Evolutionary conservation across 129 eudicot species (phyloP), one percentile per base, ranked within the genome.

Genomic region (Oenanthe sinensis): DNA sequence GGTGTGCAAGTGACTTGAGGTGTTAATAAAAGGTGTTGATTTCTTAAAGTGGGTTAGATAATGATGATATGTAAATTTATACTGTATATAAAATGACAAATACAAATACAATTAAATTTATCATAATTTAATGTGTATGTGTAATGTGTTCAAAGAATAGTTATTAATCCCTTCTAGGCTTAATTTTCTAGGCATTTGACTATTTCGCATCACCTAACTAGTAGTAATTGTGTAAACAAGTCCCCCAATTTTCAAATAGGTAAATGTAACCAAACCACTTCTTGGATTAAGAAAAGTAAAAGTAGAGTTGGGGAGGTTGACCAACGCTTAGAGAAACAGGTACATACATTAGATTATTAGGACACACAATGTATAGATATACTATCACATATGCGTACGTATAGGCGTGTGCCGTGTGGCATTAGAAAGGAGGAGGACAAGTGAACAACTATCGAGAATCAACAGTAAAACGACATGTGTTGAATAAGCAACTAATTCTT

Each of bases 251-350:
- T n/a, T 58, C 65, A 58, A 58, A 58, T 1, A n/a, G 5, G 14
- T 60, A 24, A 40, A 36, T 69, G 2, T 26, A 69, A 69, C 45
- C 74, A 37, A 37, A 15, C 74, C 74, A 69, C 42, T 36, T 69
- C 24, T 68, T 67, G 9, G n/a, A 37, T 0, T 7, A 69, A 37
- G 24, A 69, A 69, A 69, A 69, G 74, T 69, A 69, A 15, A 20
- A 17, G 74, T 37, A 24, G 46, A 37, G 74, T 37, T 69, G 74
- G 74, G 74, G 46, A 7, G 46, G 46, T 69, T 69, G 74, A 69
- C 74, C 74, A 69, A 69, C 43, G 17, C 26, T 14, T 69, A 0
- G 45, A 69, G 46, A 69, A 69, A 33, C 24, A 10, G 24, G 46
- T 58, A 58, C 24, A 7, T 3, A 4, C 0, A 49, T 16, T 16